Conservation (phyloP, 148 eudicot species). For the Chenopodium album region DNA sequence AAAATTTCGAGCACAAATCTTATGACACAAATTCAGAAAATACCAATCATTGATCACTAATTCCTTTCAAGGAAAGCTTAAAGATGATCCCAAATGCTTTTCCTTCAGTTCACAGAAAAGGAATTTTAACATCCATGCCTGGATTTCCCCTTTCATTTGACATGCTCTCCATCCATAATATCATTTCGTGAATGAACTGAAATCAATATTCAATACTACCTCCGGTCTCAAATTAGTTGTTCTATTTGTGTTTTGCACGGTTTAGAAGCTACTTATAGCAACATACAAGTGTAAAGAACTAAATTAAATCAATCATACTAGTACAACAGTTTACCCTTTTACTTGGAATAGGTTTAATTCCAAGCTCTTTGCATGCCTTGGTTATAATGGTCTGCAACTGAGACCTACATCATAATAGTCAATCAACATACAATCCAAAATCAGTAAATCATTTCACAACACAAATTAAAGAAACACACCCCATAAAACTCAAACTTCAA, state of each 20-base stretch:
- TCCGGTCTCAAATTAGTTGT: too few relatives aligned
- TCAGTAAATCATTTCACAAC: constrained; percentile 6
- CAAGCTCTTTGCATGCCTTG: constrained; percentile 89
- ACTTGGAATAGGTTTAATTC: constrained; percentile 76
- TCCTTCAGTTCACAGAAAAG: not conserved
- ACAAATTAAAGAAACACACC: not conserved
- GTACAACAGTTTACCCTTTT: constrained; percentile 57
- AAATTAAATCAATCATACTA: not conserved
- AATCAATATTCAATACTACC: not conserved
- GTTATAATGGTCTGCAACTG: constrained; percentile 96
- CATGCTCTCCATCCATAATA: not conserved
- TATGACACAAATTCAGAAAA: not conserved
- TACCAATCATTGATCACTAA: too few relatives aligned
- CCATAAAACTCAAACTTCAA: not conserved
- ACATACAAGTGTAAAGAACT: not conserved
- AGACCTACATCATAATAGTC: constrained; percentile 45
- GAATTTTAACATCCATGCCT: not conserved
- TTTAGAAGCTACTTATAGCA: too few relatives aligned
- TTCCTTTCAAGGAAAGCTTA: not conserved
- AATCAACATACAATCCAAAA: constrained; percentile 1
- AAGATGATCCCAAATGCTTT: not conserved
- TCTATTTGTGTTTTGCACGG: too few relatives aligned
- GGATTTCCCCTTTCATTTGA: not conserved
- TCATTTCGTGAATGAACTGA: not conserved
- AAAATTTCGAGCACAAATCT: not conserved